Conservation (phyloP, 2,329 filamentous ascomycete species). For the Acarospora socialis region DNA sequence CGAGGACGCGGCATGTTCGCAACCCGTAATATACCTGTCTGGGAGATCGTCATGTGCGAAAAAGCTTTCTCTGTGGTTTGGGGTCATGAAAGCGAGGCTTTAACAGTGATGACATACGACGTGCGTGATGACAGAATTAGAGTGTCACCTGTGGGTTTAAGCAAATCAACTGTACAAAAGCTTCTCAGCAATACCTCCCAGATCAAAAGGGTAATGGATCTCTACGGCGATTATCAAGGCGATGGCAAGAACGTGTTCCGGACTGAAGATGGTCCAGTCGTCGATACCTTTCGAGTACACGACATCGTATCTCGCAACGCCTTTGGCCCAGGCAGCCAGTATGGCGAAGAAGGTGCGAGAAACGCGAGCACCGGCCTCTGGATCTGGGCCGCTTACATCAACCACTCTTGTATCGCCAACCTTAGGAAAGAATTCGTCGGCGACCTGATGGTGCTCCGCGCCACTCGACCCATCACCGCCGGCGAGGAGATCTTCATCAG, state of each 20-base stretch:
- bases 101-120: conserved; percentile 32
- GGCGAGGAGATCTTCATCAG: conserved; percentile 28
- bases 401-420: conserved; percentile 30
- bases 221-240: conserved; percentile 24
- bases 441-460: conserved; percentile 28
- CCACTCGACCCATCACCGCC: conserved; percentile 23
- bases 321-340: conserved; percentile 24
- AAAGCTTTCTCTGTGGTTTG: conserved; percentile 29
- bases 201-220: conserved; percentile 21
- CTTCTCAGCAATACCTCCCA: conserved; percentile 28
- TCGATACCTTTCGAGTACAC: conserved; percentile 27
- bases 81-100: conserved; percentile 27
- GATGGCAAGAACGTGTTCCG: conserved; percentile 20
- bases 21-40: conserved; percentile 22
- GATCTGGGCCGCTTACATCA: conserved; percentile 27
- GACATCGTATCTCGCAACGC: conserved; percentile 30
- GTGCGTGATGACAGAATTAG: conserved; percentile 14
- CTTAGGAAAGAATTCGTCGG: conserved; percentile 25
- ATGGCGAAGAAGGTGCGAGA: conserved; percentile 21
- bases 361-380: conserved; percentile 24
- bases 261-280: conserved; percentile 23
- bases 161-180: conserved; percentile 23
- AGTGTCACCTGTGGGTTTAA: conserved; percentile 14
- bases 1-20: conserved; percentile 33
- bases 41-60: conserved; percentile 31